Evolutionary conservation across 352 stramenopile species (phyloP).

Genomic region (Pythium chondricola): DNA sequence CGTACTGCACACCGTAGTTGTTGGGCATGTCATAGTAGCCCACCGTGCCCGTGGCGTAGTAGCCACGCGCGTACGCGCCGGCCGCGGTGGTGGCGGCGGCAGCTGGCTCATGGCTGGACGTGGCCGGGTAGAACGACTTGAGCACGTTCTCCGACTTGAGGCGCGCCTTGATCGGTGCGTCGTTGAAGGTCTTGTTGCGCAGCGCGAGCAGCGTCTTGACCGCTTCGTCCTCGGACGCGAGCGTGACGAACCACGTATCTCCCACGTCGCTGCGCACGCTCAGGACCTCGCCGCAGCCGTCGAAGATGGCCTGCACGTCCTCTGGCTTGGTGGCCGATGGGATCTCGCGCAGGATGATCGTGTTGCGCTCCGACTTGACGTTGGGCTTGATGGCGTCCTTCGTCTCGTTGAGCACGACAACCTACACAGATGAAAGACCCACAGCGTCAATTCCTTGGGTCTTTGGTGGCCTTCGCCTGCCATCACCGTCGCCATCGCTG

Average conservation of each 20-base stretch:
- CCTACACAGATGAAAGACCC: slow-evolving; percentile 17
- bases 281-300: slow-evolving; percentile 62
- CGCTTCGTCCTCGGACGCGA: slow-evolving; percentile 85
- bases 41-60: slow-evolving; percentile 48
- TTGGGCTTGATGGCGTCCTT: slow-evolving; percentile 90
- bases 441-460: no score
- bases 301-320: slow-evolving; percentile 86
- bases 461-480: no score
- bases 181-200: slow-evolving; percentile 87
- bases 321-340: slow-evolving; percentile 77
- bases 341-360: slow-evolving; percentile 92
- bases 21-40: slow-evolving; percentile 67
- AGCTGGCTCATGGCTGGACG: slow-evolving; percentile 39
- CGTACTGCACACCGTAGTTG: slow-evolving; percentile 52
- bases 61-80: slow-evolving; percentile 31
- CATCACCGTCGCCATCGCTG: no score
- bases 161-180: slow-evolving; percentile 83
- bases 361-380: slow-evolving; percentile 90
- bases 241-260: slow-evolving; percentile 92
- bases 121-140: slow-evolving; percentile 86
- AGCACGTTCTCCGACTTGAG: slow-evolving; percentile 92
- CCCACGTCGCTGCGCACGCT: slow-evolving; percentile 88
- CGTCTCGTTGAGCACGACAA: slow-evolving; percentile 64
- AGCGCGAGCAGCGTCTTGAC: slow-evolving; percentile 81
- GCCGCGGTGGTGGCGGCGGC: slow-evolving; percentile 29